phyloP scores from a whole-genome alignment of 2,329 filamentous ascomycete genomes.

The Ustulina deusta region DNA sequence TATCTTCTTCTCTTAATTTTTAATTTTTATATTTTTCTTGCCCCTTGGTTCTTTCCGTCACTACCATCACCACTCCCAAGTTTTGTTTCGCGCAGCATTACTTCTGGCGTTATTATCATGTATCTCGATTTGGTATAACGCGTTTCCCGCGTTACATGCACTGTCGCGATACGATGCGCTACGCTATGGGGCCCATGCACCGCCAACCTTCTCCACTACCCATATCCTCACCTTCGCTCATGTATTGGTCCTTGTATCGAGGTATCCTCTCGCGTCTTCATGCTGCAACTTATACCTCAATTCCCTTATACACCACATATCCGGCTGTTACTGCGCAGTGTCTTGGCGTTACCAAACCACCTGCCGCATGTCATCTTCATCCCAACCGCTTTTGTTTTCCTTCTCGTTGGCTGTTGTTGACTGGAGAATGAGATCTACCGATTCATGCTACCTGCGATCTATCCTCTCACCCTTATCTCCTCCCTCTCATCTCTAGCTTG shows the following conservation, averaged over 20 bases:
- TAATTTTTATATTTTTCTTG: neutral
- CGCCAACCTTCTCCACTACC: constrained; percentile 11
- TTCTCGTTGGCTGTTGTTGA: neutral
- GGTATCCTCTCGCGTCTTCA: constrained; percentile 21
- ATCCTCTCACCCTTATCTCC: neutral
- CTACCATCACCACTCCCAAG: neutral
- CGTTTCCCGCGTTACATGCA: constrained; percentile 36
- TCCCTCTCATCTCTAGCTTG: neutral
- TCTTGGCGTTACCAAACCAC: constrained; percentile 11
- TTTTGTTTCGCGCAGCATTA: constrained; percentile 10
- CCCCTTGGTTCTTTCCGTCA: neutral
- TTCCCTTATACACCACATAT: constrained; percentile 3
- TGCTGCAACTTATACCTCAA: constrained; percentile 14
- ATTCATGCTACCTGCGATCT: constrained; percentile 2
- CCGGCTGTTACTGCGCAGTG: constrained; percentile 15
- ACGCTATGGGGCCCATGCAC: constrained; percentile 27
- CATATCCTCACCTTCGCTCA: constrained; percentile 20
- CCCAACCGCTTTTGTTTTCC: constrained; percentile 1
- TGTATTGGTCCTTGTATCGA: constrained; percentile 31
- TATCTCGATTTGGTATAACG: constrained; percentile 33
- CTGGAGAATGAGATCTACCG: constrained; percentile 5
- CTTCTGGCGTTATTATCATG: constrained; percentile 3
- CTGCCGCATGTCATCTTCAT: constrained; percentile 15
- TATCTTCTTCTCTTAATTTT: neutral
- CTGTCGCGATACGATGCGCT: constrained; percentile 31